Evolutionary conservation across 1,139 yeast genomes (phyloP), one percentile per base, ranked within the genome.

Genomic region (Lodderomyces margitis): DNA sequence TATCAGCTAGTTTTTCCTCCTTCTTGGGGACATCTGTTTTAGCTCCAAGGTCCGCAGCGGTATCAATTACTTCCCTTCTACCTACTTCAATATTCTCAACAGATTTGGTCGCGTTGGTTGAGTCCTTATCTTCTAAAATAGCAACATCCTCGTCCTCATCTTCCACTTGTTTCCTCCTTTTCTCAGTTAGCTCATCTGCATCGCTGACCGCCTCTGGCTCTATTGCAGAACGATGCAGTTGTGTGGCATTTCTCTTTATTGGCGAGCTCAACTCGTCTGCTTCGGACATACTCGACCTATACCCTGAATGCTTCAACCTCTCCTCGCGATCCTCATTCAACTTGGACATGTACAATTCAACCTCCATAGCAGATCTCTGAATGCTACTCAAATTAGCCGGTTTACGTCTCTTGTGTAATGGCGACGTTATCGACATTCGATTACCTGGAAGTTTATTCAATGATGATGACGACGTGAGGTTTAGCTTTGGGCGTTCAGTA

Each of bases 391-490:
- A 45, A 41, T 49, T 49, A 15, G 57, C 56, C n/a, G 57, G 43
- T 15, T 37, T 39, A 45, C 68, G 56, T 21, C 12, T 33, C 25
- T 33, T 33, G n/a, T 23, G 36, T 20, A 33, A 33, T 30, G 75
- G 71, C 8, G 72, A 66, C 8, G 76, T 70, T 46, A 68, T 51
- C 8, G 76, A 73, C 3, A 5, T n/a, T n/a, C n/a, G n/a, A 11
- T 50, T 54, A 37, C 7, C 16, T 21, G 17, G 9, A 21, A n/a
- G 36, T 33, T 33, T 33, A 14, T 20, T 28, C 11, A 28, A 15
- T 12, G 32, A 15, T 28, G 32, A 28, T 5, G 32, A n/a, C 10
- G 32, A n/a, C n/a, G 6, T 28, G 32, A 28, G 32, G 12, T 28
- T 33, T 14, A 21, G 12, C 19, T 9, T 33, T 21, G 10, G 24